phyloP scores from a whole-genome alignment of 345 rosid genomes.

The Linum usitatissimum region DNA sequence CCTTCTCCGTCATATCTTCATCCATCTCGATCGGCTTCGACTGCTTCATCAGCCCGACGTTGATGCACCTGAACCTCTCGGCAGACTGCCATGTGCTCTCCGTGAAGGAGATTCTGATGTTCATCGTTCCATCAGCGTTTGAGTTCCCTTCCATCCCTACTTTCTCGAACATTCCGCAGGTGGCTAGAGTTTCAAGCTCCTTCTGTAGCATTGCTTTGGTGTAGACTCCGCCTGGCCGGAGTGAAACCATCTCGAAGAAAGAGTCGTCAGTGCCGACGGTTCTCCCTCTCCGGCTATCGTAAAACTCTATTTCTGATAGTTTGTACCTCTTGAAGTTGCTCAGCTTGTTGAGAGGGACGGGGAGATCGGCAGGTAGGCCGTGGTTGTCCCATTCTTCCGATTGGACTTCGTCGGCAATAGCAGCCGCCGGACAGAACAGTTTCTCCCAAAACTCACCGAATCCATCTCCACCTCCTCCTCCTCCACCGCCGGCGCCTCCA shows the following conservation, averaged over 20 bases:
- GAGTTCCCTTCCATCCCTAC: constrained; percentile 85
- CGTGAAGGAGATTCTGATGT: constrained; percentile 51
- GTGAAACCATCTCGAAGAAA: constrained; percentile 91
- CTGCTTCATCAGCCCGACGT: constrained; percentile 78
- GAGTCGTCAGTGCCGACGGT: constrained; percentile 81
- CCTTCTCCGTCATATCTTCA: constrained; percentile 91
- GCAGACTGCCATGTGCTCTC: constrained; percentile 97
- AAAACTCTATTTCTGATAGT: constrained; percentile 69
- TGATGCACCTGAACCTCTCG: constrained; percentile 73
- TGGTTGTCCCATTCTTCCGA: constrained; percentile 79
- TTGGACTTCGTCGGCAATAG: constrained; percentile 69
- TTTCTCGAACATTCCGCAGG: constrained; percentile 98
- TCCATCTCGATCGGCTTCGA: constrained; percentile 87
- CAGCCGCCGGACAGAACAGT: constrained; percentile 37
- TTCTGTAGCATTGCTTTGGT: constrained; percentile 69
- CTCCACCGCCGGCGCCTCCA: constrained; percentile 35
- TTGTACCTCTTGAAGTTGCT: constrained; percentile 84
- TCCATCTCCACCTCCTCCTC: constrained; percentile 39
- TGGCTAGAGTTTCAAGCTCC: constrained; percentile 81
- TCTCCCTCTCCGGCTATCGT: constrained; percentile 45
- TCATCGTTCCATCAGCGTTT: constrained; percentile 64
- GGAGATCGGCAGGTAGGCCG: constrained; percentile 76
- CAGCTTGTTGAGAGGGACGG: constrained; percentile 68
- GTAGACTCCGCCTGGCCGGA: constrained; percentile 75
- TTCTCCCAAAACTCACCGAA: constrained; percentile 43